phyloP scores from a whole-genome alignment of 208 protist genomes.

The Novymonas esmeraldas region DNA sequence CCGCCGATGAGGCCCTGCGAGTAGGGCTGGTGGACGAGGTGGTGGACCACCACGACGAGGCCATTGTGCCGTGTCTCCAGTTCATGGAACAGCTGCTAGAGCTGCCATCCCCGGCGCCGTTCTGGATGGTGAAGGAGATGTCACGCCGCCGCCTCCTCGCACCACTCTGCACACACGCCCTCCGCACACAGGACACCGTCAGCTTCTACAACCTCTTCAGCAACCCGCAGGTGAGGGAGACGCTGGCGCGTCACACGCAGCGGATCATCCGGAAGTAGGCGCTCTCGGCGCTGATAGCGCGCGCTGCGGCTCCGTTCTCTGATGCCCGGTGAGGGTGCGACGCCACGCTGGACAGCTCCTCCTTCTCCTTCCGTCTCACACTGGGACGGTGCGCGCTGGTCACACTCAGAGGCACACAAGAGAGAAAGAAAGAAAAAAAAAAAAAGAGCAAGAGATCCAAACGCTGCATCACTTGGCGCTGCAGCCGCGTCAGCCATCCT shows the following conservation, averaged over 20 bases:
- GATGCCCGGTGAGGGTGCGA: no score
- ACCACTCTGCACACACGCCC: conserved; percentile 51
- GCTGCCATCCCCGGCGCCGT: conserved; percentile 49
- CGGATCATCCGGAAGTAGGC: neutral
- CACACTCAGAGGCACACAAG: no score
- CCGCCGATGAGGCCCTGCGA: conserved; percentile 48
- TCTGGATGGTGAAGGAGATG: conserved; percentile 71
- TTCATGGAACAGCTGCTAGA: conserved; percentile 59
- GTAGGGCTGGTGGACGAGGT: conserved; percentile 79
- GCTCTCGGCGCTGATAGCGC: no score
- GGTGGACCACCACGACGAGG: conserved; percentile 53
- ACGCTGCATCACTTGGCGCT: no score
- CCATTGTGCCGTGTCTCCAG: conserved; percentile 59
- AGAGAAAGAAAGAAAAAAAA: no score
- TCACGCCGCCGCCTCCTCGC: conserved; percentile 48
- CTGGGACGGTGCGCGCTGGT: no score
- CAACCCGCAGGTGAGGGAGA: conserved; percentile 43
- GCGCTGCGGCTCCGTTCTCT: no score
- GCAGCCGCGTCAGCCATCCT: no score
- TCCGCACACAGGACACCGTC: conserved; percentile 55
- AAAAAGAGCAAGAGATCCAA: no score
- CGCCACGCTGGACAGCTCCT: no score
- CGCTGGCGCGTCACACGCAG: conserved; percentile 17
- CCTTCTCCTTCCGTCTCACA: no score
- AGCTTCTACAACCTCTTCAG: conserved; percentile 61